Evolutionary conservation across 768 basidiomycete species (phyloP).

Genomic region (Boletus speciosus): DNA sequence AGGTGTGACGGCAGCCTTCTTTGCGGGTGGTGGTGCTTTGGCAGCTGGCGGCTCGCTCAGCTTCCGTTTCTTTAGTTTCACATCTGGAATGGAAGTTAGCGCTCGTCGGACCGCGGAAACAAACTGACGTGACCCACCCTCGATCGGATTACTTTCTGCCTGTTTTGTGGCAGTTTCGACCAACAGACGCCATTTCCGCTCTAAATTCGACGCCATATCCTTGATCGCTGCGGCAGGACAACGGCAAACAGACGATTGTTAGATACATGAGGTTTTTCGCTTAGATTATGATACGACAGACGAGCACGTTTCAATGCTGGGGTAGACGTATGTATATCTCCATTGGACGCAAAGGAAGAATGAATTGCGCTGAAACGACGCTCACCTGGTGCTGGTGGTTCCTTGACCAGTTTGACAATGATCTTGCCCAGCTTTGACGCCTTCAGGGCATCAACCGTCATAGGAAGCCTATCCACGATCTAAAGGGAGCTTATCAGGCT

Average conservation of each 20-base stretch:
- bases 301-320: conserved; percentile 28
- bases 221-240: conserved; percentile 68
- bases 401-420: conserved; percentile 71
- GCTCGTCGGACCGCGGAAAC: conserved; percentile 23
- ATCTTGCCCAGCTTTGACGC: conserved; percentile 77
- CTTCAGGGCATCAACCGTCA: conserved; percentile 65
- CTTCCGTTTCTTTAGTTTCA: conserved; percentile 74
- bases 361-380: conserved; percentile 21
- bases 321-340: conserved; percentile 29
- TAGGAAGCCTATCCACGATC: conserved; percentile 83
- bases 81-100: conserved; percentile 39
- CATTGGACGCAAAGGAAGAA: conserved; percentile 21
- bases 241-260: conserved; percentile 49
- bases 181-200: conserved; percentile 75
- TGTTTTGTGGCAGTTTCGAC: conserved; percentile 50
- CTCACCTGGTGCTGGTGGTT: conserved; percentile 80
- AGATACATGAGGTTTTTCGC: conserved; percentile 54
- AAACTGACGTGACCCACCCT: conserved; percentile 73
- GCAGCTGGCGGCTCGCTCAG: conserved; percentile 46
- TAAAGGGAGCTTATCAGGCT: conserved; percentile 21
- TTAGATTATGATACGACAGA: conserved; percentile 34
- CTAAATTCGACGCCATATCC: conserved; percentile 89
- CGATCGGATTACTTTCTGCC: conserved; percentile 40
- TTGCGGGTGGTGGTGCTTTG: conserved; percentile 50
- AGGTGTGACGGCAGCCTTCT: conserved; percentile 55